phyloP scores from a whole-genome alignment of 768 basidiomycete genomes.

The Collybia nuda region DNA sequence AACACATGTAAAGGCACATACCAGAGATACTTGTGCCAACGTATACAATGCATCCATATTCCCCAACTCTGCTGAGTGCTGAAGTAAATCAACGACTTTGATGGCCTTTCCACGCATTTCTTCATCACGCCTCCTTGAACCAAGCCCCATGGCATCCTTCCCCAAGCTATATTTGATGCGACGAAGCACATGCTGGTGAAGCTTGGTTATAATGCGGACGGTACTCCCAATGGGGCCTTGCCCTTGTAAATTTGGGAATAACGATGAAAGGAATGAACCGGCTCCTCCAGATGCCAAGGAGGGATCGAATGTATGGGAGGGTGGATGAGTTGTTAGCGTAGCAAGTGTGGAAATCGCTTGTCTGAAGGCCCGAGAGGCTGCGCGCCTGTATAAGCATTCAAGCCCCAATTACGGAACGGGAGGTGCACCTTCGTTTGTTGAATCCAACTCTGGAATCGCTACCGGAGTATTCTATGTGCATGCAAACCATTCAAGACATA shows the following conservation, averaged over 20 bases:
- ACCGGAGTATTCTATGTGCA: no score
- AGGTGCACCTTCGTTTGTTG: conserved; percentile 50
- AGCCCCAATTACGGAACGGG: not conserved
- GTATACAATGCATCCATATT: conserved; percentile 71
- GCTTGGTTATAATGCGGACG: conserved; percentile 64
- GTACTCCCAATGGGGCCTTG: conserved; percentile 75
- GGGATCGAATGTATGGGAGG: conserved; percentile 55
- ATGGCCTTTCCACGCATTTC: conserved; percentile 71
- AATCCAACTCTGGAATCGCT: conserved; percentile 24
- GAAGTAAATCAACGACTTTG: conserved; percentile 78
- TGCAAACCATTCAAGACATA: no score
- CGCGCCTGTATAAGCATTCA: not conserved
- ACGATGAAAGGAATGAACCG: conserved; percentile 53
- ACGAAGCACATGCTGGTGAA: conserved; percentile 59
- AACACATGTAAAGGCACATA: conserved; percentile 28
- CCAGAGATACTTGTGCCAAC: conserved; percentile 66
- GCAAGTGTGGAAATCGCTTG: conserved; percentile 70
- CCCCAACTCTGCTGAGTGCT: conserved; percentile 81
- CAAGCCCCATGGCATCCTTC: conserved; percentile 36
- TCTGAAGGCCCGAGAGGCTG: conserved; percentile 74
- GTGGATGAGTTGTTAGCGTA: conserved; percentile 60
- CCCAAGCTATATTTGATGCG: conserved; percentile 38
- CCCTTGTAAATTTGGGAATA: conserved; percentile 72
- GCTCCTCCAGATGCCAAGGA: conserved; percentile 40
- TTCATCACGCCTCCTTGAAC: conserved; percentile 58